These are phyloP conservation scores for Candida tammaniensis DNA, from an alignment of 805 yeast genomes.

Conservation along the genomic window DNA sequence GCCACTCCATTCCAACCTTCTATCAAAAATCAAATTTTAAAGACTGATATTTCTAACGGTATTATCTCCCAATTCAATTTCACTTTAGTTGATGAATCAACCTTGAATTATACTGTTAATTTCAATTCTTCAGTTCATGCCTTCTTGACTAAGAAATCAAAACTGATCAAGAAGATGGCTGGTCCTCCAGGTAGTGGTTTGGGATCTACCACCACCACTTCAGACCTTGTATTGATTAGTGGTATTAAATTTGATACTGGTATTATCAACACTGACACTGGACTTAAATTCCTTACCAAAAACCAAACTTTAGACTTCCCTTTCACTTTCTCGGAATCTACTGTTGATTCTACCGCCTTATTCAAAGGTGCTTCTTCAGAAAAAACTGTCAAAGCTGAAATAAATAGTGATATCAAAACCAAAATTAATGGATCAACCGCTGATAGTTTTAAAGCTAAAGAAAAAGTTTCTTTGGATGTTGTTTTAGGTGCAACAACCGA, in stretches of 20 bases:
- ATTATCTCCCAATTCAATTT: constrained; percentile 21
- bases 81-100: constrained; percentile 21
- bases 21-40: constrained; percentile 19
- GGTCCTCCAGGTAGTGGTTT: constrained; percentile 16
- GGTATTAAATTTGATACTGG: constrained; percentile 8
- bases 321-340: constrained; percentile 9
- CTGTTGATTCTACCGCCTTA: constrained; percentile 6
- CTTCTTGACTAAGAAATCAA: constrained; percentile 13
- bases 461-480: constrained; percentile 9
- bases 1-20: constrained; percentile 18
- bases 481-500: constrained; percentile 13
- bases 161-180: constrained; percentile 7
- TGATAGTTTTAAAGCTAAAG: constrained; percentile 11
- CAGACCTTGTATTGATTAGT: constrained; percentile 6
- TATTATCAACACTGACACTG: constrained; percentile 8
- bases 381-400: constrained; percentile 1
- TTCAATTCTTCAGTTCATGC: constrained; percentile 14
- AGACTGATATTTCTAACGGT: constrained; percentile 14
- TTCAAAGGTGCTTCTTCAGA: constrained; percentile 7
- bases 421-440: constrained; percentile 10
- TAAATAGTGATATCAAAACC: constrained; percentile 10
- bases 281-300: constrained; percentile 5
- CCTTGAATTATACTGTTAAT: constrained; percentile 16
- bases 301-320: constrained; percentile 11
- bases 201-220: constrained; percentile 8